Percentiles rank a stretch among this genome's conserved stretches.
Conservation (phyloP, 2,329 filamentous ascomycete species). For the Thielaviopsis cerberus region DNA sequence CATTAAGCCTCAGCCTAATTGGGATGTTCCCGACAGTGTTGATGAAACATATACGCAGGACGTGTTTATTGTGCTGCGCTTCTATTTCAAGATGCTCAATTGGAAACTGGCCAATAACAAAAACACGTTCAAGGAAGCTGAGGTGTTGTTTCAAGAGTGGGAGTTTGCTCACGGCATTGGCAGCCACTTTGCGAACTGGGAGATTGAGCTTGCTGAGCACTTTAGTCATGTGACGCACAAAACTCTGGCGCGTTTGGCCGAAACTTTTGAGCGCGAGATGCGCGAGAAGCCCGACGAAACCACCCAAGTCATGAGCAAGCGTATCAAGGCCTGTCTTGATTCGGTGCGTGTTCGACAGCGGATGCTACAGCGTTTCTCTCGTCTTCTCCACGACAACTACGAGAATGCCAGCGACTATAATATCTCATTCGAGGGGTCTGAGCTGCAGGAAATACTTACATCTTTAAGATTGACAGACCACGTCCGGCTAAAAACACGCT, state of each 20-base stretch:
- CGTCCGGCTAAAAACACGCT: constrained; percentile 54
- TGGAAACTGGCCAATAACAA: constrained; percentile 97
- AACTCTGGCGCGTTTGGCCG: constrained; percentile 68
- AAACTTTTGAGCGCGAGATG: constrained; percentile 82
- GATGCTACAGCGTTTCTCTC: constrained; percentile 88
- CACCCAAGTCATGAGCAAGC: constrained; percentile 77
- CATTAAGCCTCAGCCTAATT: constrained; percentile 71
- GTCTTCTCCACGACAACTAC: constrained; percentile 78
- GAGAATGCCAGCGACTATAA: constrained; percentile 95
- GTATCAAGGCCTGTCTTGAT: constrained; percentile 87
- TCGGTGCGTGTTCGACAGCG: constrained; percentile 89
- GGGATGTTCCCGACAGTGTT: constrained; percentile 89
- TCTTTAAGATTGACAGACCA: constrained; percentile 67
- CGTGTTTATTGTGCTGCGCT: constrained; percentile 80
- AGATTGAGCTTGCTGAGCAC: constrained; percentile 93
- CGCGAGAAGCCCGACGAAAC: constrained; percentile 70
- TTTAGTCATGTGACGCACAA: constrained; percentile 90
- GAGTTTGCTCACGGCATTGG: constrained; percentile 91
- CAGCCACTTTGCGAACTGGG: constrained; percentile 73
- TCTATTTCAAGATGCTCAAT: constrained; percentile 97
- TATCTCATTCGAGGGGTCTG: constrained; percentile 50
- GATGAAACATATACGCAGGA: constrained; percentile 90
- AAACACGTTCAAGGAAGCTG: constrained; percentile 97
- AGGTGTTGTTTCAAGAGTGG: constrained; percentile 95
- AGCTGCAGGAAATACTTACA: constrained; percentile 63